These are phyloP conservation scores for Mychonastes homosphaera DNA, from an alignment of 139 green algal species.

Conservation along the genomic window DNA sequence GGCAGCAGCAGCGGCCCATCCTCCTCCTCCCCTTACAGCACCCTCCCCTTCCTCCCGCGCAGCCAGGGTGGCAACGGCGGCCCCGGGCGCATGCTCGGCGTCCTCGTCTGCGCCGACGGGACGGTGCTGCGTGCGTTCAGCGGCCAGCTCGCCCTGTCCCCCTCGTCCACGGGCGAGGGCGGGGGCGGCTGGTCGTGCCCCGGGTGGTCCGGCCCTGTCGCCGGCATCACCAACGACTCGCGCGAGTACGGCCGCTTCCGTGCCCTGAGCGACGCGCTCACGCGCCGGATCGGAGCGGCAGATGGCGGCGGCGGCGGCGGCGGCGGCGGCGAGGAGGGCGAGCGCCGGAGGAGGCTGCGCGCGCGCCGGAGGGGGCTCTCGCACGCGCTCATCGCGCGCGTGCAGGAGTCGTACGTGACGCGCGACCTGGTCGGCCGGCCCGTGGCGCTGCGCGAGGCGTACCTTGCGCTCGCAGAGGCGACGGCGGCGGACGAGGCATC, in stretches of 20 bases:
- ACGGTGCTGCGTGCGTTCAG: conserved; percentile 25
- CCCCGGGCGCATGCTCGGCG: conserved; percentile 35
- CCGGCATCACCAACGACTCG: conserved; percentile 10
- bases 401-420: conserved; percentile 20
- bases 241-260: conserved; percentile 7
- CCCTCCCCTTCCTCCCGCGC: too few relatives aligned
- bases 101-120: conserved; percentile 19
- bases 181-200: neutral
- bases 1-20: neutral
- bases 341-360: conserved; percentile 1
- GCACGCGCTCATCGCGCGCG: conserved; percentile 13
- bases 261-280: neutral
- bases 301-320: neutral
- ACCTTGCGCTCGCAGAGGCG: conserved; percentile 2
- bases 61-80: conserved; percentile 20
- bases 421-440: neutral
- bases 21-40: conserved; percentile 5
- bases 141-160: conserved; percentile 31
- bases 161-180: conserved; percentile 21
- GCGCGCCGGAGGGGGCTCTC: conserved; percentile 16
- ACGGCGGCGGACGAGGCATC: neutral
- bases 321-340: neutral
- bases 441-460: conserved; percentile 14
- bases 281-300: neutral
- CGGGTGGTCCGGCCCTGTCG: conserved; percentile 31